Evolutionary conservation across 257 asterid species (phyloP).

Genomic region (Solanum bukasovii): DNA sequence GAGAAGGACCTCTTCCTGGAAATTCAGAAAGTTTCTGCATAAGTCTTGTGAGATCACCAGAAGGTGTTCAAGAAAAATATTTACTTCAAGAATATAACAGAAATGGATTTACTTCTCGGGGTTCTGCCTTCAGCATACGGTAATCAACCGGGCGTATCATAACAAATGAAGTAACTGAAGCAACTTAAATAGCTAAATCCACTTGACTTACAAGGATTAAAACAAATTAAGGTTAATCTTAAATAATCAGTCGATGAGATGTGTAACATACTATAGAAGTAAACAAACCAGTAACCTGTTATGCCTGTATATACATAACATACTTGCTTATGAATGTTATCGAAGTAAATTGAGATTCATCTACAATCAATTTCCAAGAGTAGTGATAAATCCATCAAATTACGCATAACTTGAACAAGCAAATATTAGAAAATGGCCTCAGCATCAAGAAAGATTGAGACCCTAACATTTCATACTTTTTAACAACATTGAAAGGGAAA

Average conservation of each 20-base stretch:
- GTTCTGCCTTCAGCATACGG: background rate
- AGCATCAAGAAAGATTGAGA: background rate
- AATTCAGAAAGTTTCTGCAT: slow-evolving; percentile 1
- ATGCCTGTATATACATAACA: background rate
- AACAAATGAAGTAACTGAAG: background rate
- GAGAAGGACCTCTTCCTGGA: slow-evolving; percentile 82
- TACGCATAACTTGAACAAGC: background rate
- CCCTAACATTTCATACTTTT: background rate
- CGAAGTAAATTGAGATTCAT: background rate
- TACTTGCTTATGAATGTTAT: background rate
- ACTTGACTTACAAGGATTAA: background rate
- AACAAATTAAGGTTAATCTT: background rate
- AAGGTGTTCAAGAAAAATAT: background rate
- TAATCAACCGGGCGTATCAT: background rate
- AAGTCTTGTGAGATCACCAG: background rate
- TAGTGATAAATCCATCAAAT: background rate
- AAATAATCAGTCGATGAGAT: background rate
- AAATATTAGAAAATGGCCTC: background rate
- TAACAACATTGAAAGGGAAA: background rate
- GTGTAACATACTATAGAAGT: background rate
- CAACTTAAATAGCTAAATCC: background rate
- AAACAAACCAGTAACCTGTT: background rate
- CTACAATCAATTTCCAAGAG: background rate
- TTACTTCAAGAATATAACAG: background rate
- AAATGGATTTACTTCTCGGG: background rate